A percentile compares a stretch with the other conserved stretches of the same genome.
These are phyloP conservation scores for Cystobasidiaceae sp. DNA, from an alignment of 1,284 basidiomycete species.

Conservation along the genomic window DNA sequence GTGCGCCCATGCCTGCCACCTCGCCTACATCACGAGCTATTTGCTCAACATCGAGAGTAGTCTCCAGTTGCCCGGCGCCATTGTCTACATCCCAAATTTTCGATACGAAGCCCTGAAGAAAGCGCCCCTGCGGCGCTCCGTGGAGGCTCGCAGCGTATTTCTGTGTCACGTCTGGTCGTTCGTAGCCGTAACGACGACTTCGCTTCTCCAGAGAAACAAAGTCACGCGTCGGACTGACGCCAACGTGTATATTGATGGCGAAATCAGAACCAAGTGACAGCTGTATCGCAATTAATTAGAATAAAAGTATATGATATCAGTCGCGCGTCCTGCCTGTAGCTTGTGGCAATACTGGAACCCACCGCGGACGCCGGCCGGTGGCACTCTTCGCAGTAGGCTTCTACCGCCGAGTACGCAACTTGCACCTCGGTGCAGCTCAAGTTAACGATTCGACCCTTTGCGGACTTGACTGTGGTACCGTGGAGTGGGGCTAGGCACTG, in stretches of 20 bases:
- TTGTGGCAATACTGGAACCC: background rate
- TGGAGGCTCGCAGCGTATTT: background rate
- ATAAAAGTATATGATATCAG: background rate
- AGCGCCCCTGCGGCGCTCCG: background rate
- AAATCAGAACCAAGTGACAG: background rate
- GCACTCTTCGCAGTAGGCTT: background rate
- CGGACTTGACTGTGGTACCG: background rate
- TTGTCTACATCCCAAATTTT: background rate
- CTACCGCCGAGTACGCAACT: constrained; percentile 3
- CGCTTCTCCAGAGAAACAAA: constrained; percentile 8
- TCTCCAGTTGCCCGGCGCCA: background rate
- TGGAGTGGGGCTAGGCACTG: background rate
- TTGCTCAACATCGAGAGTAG: background rate
- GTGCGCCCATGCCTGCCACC: background rate
- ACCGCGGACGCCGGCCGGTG: background rate
- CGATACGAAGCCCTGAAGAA: background rate
- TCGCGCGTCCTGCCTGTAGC: background rate
- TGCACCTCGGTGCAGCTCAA: constrained; percentile 3
- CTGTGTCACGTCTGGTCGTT: background rate
- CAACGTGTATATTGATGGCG: constrained; percentile 10
- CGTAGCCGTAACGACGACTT: constrained; percentile 14
- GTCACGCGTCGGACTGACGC: background rate
- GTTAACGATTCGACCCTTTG: background rate
- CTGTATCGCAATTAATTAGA: background rate
- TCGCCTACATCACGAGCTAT: background rate